phyloP scores from a whole-genome alignment of 164 flowering plant species.

The Euptelea pleiosperma region DNA sequence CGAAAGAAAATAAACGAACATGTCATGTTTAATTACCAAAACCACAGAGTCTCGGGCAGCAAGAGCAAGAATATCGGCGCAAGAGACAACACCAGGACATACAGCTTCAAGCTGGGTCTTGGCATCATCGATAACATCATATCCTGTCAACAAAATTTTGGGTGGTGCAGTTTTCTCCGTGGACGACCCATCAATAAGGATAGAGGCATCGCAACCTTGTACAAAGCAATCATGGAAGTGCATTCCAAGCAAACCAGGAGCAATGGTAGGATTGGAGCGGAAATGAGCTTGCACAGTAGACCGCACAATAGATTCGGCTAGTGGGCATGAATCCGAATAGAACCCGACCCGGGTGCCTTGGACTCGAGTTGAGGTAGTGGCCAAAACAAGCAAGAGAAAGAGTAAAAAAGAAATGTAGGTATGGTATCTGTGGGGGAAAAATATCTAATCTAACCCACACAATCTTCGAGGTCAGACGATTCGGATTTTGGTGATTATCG shows the following conservation, averaged over 20 bases:
- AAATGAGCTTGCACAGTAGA: conserved; percentile 34
- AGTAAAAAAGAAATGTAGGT: not conserved
- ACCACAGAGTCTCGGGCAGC: conserved; percentile 65
- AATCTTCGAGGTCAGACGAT: too few relatives aligned
- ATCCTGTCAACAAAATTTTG: conserved; percentile 41
- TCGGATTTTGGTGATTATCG: too few relatives aligned
- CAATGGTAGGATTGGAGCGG: conserved; percentile 30
- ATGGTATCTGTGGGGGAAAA: too few relatives aligned
- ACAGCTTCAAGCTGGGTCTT: conserved; percentile 50
- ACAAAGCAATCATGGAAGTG: conserved; percentile 77
- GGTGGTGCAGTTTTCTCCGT: conserved; percentile 52
- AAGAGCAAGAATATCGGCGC: conserved; percentile 66
- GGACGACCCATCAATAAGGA: conserved; percentile 40
- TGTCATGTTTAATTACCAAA: conserved; percentile 30
- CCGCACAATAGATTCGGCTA: conserved; percentile 42
- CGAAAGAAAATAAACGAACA: too few relatives aligned
- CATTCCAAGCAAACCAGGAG: conserved; percentile 58
- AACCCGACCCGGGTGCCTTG: conserved; percentile 46
- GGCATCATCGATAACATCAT: conserved; percentile 54
- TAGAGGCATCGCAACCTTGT: conserved; percentile 65
- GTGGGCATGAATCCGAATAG: conserved; percentile 41
- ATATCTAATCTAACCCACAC: too few relatives aligned
- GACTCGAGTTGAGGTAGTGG: conserved; percentile 14
- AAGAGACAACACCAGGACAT: conserved; percentile 71
- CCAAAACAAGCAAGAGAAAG: not conserved